Evolutionary conservation across 2,329 filamentous ascomycete species (phyloP), one percentile per base, ranked within the genome.

Genomic region (Fusarium albosuccineum): DNA sequence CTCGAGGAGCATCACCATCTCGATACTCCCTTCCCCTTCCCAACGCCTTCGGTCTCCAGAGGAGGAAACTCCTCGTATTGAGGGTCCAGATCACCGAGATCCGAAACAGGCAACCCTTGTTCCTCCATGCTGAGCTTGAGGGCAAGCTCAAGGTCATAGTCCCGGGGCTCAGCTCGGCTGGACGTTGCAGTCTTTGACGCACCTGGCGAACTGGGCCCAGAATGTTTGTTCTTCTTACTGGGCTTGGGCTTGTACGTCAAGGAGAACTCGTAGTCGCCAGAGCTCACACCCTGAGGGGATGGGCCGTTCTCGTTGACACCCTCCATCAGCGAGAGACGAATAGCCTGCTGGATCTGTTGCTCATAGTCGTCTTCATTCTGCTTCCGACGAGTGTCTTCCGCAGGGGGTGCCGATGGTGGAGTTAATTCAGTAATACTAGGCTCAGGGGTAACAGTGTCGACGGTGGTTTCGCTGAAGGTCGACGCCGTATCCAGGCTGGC

Each of bases 121-220:
- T 89, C 86, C 41, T 86, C 83, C 67, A 90, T 78, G 68, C 89
- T 91, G 22, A 91, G 77, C 62, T 83, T 82, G 49, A 91, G 75
- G 3, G 89, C 89, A 36, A 89, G 79, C 54, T 88, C 86, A 46
- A 91, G 67, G 67, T 90, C 89, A 51, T 86, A 86, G 45, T 89
- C 86, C 11, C 77, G 76, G 1, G 62, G 62, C 3, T 70, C 61
- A 1, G 60, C 42, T 29, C 54, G 56, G 46, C 62, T 68, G 22
- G 66, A 73, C 6, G 72, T 64, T 27, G 39, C 64, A 42, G 59
- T 74, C 75, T 59, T 81, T 76, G 59, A 77, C 80, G 7, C 76
- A 73, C 8, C 79, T 5, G 79, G 78, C 11, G 80, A 79, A 36
- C 59, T 69, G 8, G 73, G 74, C 7, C 66, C 55, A 2, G 77